phyloP scores from a whole-genome alignment of 495 filamentous ascomycete genomes.

The Beverwykella pulmonaria region DNA sequence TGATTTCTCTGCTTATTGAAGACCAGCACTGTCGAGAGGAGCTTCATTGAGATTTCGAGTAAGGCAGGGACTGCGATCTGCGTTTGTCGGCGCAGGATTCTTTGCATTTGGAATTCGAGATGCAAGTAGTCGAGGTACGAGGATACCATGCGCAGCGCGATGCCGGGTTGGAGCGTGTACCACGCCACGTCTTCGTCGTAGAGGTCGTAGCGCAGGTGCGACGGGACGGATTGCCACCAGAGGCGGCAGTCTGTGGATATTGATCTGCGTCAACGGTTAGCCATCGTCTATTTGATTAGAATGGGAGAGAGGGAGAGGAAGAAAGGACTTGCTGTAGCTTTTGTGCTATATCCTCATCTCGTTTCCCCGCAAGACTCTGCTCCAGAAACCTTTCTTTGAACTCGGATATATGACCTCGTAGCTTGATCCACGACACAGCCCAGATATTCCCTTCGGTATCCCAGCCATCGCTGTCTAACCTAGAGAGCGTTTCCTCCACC shows the following conservation, averaged over 20 bases:
- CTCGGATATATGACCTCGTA: constrained; percentile 7
- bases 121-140: constrained; percentile 33
- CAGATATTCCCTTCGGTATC: constrained; percentile 26
- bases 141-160: constrained; percentile 26
- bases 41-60: constrained; percentile 32
- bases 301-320: too few relatives aligned
- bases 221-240: constrained; percentile 26
- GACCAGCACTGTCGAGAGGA: constrained; percentile 26
- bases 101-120: constrained; percentile 31
- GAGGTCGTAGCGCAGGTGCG: constrained; percentile 32
- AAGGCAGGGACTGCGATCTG: constrained; percentile 23
- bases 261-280: not conserved
- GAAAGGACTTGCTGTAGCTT: constrained; percentile 19
- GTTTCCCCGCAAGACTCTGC: constrained; percentile 24
- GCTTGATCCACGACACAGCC: constrained; percentile 23
- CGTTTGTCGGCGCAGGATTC: constrained; percentile 25
- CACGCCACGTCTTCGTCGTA: constrained; percentile 27
- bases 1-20: constrained; percentile 35
- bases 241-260: constrained; percentile 13
- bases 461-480: constrained; percentile 27
- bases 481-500: constrained; percentile 18
- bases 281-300: not conserved
- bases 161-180: constrained; percentile 6
- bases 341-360: constrained; percentile 10
- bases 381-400: constrained; percentile 27